Conservation (phyloP, 2,329 filamentous ascomycete genomes). For the Monosporascus ibericus region DNA sequence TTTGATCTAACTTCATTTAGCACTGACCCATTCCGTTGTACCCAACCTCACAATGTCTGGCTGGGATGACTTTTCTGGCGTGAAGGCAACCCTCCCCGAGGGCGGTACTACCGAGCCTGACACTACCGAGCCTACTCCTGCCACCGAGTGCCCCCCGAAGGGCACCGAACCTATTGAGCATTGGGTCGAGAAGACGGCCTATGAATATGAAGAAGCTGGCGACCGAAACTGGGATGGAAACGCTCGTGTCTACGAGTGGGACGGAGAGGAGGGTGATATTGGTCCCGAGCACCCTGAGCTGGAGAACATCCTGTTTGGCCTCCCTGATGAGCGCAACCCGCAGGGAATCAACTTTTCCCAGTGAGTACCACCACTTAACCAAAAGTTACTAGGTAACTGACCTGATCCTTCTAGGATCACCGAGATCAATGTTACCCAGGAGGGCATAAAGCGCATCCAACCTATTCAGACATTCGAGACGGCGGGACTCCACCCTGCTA, state of each 20-base stretch:
- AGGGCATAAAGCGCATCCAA: conserved; percentile 45
- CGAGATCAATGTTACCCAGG: conserved; percentile 50
- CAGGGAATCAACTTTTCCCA: conserved; percentile 57
- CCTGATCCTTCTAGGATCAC: conserved; percentile 38
- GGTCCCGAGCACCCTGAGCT: conserved; percentile 65
- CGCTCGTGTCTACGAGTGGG: conserved; percentile 73
- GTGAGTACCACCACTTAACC: conserved; percentile 34
- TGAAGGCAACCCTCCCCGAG: conserved; percentile 28
- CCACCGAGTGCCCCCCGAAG: conserved; percentile 4
- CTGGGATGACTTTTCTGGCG: conserved; percentile 15
- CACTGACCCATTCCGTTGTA: background rate
- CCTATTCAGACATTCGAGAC: conserved; percentile 58
- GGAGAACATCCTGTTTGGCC: conserved; percentile 69
- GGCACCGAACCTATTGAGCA: conserved; percentile 21
- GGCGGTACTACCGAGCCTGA: conserved; percentile 2
- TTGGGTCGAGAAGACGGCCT: conserved; percentile 41
- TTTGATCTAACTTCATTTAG: background rate
- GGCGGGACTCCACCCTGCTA: conserved; percentile 78
- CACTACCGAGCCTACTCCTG: background rate
- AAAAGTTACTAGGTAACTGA: background rate
- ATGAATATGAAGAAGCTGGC: conserved; percentile 40
- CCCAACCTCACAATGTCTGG: conserved; percentile 17
- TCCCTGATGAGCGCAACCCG: conserved; percentile 41
- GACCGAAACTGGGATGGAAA: conserved; percentile 43
- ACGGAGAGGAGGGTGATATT: conserved; percentile 79